phyloP scores from a whole-genome alignment of 2,329 filamentous ascomycete genomes.

The Sarocladium brachiariae region DNA sequence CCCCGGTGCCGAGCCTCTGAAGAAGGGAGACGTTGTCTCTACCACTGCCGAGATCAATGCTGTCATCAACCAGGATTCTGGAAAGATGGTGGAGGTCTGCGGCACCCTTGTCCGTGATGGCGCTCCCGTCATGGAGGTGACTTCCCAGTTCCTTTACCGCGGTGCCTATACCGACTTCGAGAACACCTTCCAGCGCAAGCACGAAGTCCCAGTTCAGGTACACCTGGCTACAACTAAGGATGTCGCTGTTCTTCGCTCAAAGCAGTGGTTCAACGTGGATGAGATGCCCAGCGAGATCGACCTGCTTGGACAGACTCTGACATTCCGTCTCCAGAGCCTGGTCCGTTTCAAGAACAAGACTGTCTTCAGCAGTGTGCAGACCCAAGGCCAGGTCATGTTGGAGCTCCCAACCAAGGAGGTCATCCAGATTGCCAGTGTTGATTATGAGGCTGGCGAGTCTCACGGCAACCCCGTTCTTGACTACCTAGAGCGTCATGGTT shows the following conservation, averaged over 20 bases:
- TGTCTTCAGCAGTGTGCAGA: slow-evolving; percentile 86
- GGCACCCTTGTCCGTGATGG: slow-evolving; percentile 85
- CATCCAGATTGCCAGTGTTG: slow-evolving; percentile 93
- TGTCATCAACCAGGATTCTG: slow-evolving; percentile 95
- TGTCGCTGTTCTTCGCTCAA: slow-evolving; percentile 86
- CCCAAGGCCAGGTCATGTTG: slow-evolving; percentile 82
- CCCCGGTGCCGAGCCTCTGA: slow-evolving; percentile 85
- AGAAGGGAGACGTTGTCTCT: slow-evolving; percentile 88
- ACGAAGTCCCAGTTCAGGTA: slow-evolving; percentile 90
- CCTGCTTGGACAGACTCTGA: slow-evolving; percentile 85
- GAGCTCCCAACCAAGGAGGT: slow-evolving; percentile 96
- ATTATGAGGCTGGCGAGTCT: slow-evolving; percentile 85
- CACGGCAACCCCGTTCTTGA: slow-evolving; percentile 96
- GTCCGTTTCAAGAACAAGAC: slow-evolving; percentile 92
- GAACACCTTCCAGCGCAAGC: slow-evolving; percentile 98
- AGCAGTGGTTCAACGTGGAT: slow-evolving; percentile 95
- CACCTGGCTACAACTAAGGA: slow-evolving; percentile 84
- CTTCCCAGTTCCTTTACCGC: slow-evolving; percentile 95
- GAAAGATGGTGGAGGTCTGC: slow-evolving; percentile 99
- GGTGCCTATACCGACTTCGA: slow-evolving; percentile 88
- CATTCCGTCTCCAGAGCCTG: slow-evolving; percentile 90
- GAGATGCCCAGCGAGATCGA: slow-evolving; percentile 64
- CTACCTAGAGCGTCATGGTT: slow-evolving; percentile 86
- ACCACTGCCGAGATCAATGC: slow-evolving; percentile 96
- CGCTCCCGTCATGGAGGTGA: slow-evolving; percentile 92